These are phyloP conservation scores for Cornus suecica DNA, from an alignment of 148 eudicot genomes.

Conservation along the genomic window DNA sequence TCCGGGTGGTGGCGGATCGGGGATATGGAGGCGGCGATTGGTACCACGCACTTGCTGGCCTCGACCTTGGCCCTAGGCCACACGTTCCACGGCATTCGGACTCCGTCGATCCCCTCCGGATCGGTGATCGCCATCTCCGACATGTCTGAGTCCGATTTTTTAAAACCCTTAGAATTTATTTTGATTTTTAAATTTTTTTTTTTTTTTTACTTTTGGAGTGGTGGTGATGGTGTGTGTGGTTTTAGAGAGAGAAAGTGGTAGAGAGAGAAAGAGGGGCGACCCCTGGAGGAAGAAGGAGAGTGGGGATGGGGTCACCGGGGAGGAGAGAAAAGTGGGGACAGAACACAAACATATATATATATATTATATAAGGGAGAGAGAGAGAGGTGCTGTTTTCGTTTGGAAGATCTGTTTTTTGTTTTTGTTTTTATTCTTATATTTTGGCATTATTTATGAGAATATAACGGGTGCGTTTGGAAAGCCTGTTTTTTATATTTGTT, in stretches of 20 bases:
- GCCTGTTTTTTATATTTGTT: no score
- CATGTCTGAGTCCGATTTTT: constrained; percentile 17
- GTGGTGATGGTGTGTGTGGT: background rate
- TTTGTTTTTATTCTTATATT: no score
- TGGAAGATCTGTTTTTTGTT: no score
- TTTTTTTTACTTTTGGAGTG: no score
- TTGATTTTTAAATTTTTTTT: no score
- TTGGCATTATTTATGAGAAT: no score
- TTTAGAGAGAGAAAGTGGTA: background rate
- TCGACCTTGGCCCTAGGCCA: constrained; percentile 96
- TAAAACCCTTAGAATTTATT: no score
- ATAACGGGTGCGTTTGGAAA: no score
- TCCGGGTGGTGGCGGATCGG: constrained; percentile 72
- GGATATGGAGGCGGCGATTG: constrained; percentile 70
- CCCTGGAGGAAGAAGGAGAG: background rate
- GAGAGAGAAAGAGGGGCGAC: background rate
- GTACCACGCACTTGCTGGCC: constrained; percentile 82
- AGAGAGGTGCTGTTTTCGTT: background rate
- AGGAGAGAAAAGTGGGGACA: background rate
- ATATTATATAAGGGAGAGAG: no score
- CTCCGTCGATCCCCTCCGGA: constrained; percentile 85
- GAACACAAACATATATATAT: background rate
- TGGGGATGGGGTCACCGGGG: background rate
- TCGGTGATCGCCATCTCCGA: constrained; percentile 61
- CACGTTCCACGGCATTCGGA: constrained; percentile 76